A percentile compares a stretch with the other conserved stretches of the same genome.
Conservation (phyloP, 257 asterid species). For the Paraleonurus japonicus region DNA sequence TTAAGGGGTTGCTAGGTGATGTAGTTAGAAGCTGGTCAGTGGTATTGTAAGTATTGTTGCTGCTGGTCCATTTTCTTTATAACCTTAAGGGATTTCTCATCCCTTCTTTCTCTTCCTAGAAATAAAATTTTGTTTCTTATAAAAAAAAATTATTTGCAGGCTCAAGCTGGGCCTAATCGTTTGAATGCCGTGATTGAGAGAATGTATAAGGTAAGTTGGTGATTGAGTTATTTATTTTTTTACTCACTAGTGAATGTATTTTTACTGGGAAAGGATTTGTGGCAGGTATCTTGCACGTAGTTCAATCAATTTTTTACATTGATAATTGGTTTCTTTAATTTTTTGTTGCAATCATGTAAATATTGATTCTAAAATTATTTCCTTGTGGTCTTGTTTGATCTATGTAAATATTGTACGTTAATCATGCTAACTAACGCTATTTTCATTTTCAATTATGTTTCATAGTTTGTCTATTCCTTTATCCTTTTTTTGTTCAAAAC, state of each 20-base stretch:
- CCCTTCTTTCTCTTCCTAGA: no score
- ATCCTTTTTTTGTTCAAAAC: neutral
- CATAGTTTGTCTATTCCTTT: neutral
- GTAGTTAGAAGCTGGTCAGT: neutral
- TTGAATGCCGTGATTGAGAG: constrained; percentile 76
- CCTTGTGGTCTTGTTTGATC: neutral
- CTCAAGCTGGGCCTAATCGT: constrained; percentile 53
- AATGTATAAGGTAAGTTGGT: constrained; percentile 70
- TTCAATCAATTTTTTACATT: neutral
- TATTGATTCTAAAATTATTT: neutral
- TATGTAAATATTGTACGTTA: neutral
- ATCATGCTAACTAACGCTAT: neutral
- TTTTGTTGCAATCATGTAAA: neutral
- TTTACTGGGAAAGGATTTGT: constrained; percentile 15
- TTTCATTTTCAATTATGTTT: neutral
- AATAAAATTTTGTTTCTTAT: no score
- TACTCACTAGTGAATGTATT: neutral
- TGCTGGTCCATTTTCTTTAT: no score
- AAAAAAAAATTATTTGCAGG: no score
- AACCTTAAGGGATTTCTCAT: no score
- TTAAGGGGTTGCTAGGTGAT: constrained; percentile 52
- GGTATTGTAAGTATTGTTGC: no score
- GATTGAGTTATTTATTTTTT: neutral
- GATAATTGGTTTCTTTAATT: neutral
- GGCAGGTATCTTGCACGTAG: constrained; percentile 11